Conservation (phyloP, 202 grass and related monocot species). For the Saccharum hybrid region DNA sequence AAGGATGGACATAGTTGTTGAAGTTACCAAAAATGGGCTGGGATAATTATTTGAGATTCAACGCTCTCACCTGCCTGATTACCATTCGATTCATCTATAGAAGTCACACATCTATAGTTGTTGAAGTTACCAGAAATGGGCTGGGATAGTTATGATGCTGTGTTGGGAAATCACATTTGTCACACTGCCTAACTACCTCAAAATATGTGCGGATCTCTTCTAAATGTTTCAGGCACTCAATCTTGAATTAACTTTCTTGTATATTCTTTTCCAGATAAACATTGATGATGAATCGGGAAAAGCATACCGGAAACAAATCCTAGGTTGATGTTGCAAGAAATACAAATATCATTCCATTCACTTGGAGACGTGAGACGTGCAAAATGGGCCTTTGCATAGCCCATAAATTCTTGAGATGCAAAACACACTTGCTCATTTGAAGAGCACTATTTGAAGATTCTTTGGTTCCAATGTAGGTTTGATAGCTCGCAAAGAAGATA, state of each 20-base stretch:
- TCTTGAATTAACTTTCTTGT: slow-evolving; percentile 33
- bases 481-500: slow-evolving; percentile 32
- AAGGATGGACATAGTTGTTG: slow-evolving; percentile 29
- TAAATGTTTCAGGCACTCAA: neutral
- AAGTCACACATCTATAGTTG: neutral
- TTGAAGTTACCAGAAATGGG: too few species aligned
- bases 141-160: slow-evolving; percentile 7
- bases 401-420: slow-evolving; percentile 19
- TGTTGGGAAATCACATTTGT: neutral
- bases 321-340: slow-evolving; percentile 30
- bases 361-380: neutral
- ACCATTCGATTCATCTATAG: slow-evolving; percentile 18
- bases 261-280: slow-evolving; percentile 40
- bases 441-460: slow-evolving; percentile 24
- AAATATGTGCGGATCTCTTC: neutral
- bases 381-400: slow-evolving; percentile 24
- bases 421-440: slow-evolving; percentile 8
- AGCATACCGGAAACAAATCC: neutral
- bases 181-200: neutral
- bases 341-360: slow-evolving; percentile 5
- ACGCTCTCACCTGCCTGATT: neutral
- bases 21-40: slow-evolving; percentile 36
- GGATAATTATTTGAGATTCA: slow-evolving; percentile 15
- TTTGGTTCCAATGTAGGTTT: slow-evolving; percentile 36
- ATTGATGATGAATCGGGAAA: slow-evolving; percentile 20